Conservation (phyloP, 345 rosid genomes). For the Pistacia vera region DNA sequence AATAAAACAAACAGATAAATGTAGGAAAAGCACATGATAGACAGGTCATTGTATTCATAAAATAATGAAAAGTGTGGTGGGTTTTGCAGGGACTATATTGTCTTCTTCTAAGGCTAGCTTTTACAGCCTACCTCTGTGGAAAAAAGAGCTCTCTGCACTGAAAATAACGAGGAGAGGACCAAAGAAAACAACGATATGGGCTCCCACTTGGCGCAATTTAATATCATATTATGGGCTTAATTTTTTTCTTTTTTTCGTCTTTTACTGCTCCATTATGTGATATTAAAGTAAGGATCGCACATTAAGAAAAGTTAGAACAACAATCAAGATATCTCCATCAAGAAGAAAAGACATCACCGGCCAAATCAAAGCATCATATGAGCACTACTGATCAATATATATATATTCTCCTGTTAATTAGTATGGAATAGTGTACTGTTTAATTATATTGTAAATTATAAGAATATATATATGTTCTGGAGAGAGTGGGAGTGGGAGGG, state of each 20-base stretch:
- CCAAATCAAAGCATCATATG: constrained; percentile 30
- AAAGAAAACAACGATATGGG: constrained; percentile 27
- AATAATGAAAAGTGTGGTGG: constrained; percentile 44
- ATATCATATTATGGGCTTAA: background rate
- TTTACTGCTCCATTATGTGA: background rate
- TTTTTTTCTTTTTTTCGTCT: background rate
- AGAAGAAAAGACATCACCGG: constrained; percentile 16
- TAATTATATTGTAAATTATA: no score
- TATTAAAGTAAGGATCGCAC: constrained; percentile 3
- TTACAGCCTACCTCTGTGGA: constrained; percentile 33
- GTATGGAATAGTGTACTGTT: background rate
- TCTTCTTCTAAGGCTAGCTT: constrained; percentile 44
- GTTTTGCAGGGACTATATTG: constrained; percentile 52
- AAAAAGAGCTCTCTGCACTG: constrained; percentile 35
- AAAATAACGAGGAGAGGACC: constrained; percentile 39
- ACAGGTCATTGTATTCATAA: constrained; percentile 50
- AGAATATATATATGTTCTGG: background rate
- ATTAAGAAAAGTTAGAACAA: constrained; percentile 8
- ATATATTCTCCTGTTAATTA: no score
- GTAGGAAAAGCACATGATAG: constrained; percentile 46
- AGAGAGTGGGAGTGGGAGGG: background rate
- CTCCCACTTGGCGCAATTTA: constrained; percentile 29
- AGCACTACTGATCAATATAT: constrained; percentile 13
- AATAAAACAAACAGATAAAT: constrained; percentile 15
- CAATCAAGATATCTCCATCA: constrained; percentile 24